A percentile compares a stretch with the other conserved stretches of the same genome.
Evolutionary conservation across 305 asterid species (phyloP).

Genomic region (Euphrasia arctica): DNA sequence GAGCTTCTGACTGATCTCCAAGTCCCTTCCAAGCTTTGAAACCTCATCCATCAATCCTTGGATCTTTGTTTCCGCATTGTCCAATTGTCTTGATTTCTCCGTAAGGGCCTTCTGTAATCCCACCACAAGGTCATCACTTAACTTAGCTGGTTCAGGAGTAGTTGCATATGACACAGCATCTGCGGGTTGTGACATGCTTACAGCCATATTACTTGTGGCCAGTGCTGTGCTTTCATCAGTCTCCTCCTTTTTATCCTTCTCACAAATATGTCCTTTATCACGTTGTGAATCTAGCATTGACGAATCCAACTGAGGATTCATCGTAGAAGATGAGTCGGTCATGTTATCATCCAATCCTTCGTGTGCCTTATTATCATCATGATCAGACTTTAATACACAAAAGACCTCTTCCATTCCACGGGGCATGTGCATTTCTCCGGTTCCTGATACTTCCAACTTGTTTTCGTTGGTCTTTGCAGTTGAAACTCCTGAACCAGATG

Average conservation of each 20-base stretch:
- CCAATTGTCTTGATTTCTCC: slow-evolving; percentile 63
- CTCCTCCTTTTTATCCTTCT: slow-evolving; percentile 51
- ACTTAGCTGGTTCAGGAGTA: slow-evolving; percentile 39
- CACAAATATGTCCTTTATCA: slow-evolving; percentile 49
- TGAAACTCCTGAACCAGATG: slow-evolving; percentile 38
- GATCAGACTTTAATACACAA: slow-evolving; percentile 47
- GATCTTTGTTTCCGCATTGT: slow-evolving; percentile 57
- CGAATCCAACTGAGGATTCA: slow-evolving; percentile 72
- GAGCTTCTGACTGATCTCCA: slow-evolving; percentile 78
- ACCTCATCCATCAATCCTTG: slow-evolving; percentile 60
- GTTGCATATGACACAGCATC: slow-evolving; percentile 41
- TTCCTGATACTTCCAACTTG: slow-evolving; percentile 57
- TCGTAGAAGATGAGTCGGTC: slow-evolving; percentile 71
- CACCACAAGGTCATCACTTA: slow-evolving; percentile 38
- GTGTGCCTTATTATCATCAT: slow-evolving; percentile 46
- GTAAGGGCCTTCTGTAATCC: slow-evolving; percentile 54
- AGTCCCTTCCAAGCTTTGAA: slow-evolving; percentile 60
- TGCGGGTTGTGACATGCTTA: slow-evolving; percentile 67
- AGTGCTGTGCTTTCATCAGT: slow-evolving; percentile 47
- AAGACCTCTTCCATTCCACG: slow-evolving; percentile 61
- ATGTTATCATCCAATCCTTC: slow-evolving; percentile 74
- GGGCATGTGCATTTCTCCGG: slow-evolving; percentile 46
- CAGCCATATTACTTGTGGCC: slow-evolving; percentile 70
- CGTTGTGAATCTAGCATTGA: slow-evolving; percentile 79
- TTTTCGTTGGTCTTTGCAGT: slow-evolving; percentile 46